Percentiles rank a stretch among this genome's conserved stretches.
Evolutionary conservation across 352 stramenopile species (phyloP).

Genomic region (Phytophthora multivora): DNA sequence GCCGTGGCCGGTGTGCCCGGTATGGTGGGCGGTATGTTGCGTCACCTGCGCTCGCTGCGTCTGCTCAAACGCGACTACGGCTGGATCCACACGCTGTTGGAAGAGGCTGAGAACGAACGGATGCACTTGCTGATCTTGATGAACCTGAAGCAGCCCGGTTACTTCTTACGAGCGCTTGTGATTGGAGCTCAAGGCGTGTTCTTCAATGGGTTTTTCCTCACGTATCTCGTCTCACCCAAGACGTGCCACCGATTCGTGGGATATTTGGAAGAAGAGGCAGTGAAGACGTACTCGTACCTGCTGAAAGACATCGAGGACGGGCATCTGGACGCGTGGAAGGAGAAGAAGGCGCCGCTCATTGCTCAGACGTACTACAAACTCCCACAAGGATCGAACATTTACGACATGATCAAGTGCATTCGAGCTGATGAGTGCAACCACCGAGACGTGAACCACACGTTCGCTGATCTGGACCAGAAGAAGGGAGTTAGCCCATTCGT

Average conservation of each 20-base stretch:
- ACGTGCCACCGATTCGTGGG: slow-evolving; percentile 92
- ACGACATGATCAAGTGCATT: slow-evolving; percentile 86
- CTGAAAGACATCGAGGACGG: slow-evolving; percentile 87
- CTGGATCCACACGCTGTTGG: slow-evolving; percentile 91
- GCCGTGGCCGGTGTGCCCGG: slow-evolving; percentile 76
- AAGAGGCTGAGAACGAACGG: slow-evolving; percentile 94
- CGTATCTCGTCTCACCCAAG: slow-evolving; percentile 86
- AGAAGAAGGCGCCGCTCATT: slow-evolving; percentile 64
- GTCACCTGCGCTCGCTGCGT: slow-evolving; percentile 86
- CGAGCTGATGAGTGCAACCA: slow-evolving; percentile 89
- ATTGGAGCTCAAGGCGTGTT: slow-evolving; percentile 88
- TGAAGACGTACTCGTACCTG: slow-evolving; percentile 91
- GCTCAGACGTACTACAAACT: slow-evolving; percentile 90
- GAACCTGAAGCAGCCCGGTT: slow-evolving; percentile 83
- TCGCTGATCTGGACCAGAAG: slow-evolving; percentile 58
- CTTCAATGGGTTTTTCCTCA: slow-evolving; percentile 84
- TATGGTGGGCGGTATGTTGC: slow-evolving; percentile 74
- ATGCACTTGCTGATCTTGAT: slow-evolving; percentile 94
- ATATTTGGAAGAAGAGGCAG: slow-evolving; percentile 93
- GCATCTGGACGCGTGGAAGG: slow-evolving; percentile 74
- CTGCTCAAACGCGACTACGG: slow-evolving; percentile 78
- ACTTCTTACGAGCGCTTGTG: slow-evolving; percentile 80
- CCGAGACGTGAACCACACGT: slow-evolving; percentile 87
- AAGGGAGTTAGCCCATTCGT: slow-evolving; percentile 60
- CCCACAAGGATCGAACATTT: slow-evolving; percentile 59